Evolutionary conservation across 306 rosid species (phyloP).

Genomic region (Sesbania bispinosa): DNA sequence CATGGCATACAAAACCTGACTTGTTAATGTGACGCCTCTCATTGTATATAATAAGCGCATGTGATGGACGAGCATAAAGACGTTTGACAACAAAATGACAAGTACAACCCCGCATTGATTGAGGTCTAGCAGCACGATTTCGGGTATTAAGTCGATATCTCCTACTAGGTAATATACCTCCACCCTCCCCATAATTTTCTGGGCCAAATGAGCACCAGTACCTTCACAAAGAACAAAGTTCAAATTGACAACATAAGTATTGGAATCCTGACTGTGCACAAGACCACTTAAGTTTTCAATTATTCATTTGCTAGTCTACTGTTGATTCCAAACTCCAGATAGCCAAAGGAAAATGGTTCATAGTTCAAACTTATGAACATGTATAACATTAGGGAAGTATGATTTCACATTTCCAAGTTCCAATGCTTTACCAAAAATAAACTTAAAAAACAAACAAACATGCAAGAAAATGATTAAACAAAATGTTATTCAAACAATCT

Average conservation of each 20-base stretch:
- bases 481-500: background rate
- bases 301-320: background rate
- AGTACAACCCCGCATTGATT: slow-evolving; percentile 93
- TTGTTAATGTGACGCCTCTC: slow-evolving; percentile 85
- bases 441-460: background rate
- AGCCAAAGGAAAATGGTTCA: slow-evolving; percentile 7
- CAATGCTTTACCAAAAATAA: background rate
- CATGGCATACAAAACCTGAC: slow-evolving; percentile 93
- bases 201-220: slow-evolving; percentile 99
- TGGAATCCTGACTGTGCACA: background rate
- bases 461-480: background rate
- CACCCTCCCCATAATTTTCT: slow-evolving; percentile 95
- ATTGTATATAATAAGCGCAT: slow-evolving; percentile 69
- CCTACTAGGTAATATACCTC: slow-evolving; percentile 83
- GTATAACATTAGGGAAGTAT: slow-evolving; percentile 3
- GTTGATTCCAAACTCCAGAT: slow-evolving; percentile 6
- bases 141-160: slow-evolving; percentile 92
- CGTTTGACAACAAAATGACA: slow-evolving; percentile 93
- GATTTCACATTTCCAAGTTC: slow-evolving; percentile 8
- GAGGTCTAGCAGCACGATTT: slow-evolving; percentile 98
- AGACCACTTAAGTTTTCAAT: background rate
- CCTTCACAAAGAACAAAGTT: slow-evolving; percentile 43
- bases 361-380: background rate
- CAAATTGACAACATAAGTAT: slow-evolving; percentile 16
- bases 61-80: slow-evolving; percentile 83